phyloP scores from a whole-genome alignment of 2,329 filamentous ascomycete genomes.

The Cryphonectria carpinicola region DNA sequence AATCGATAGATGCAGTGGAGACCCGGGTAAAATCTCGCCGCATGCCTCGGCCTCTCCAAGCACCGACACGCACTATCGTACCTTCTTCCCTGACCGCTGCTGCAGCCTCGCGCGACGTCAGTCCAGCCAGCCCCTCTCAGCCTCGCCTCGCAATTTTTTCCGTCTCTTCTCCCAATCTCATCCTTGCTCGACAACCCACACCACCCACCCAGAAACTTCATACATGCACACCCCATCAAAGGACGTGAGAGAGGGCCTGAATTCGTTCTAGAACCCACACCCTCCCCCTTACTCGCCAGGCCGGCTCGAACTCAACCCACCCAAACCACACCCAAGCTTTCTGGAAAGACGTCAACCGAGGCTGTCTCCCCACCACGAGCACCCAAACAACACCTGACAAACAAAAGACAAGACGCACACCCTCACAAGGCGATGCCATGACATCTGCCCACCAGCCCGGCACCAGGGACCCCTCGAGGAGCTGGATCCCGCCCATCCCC shows the following conservation, averaged over 20 bases:
- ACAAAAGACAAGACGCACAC: not conserved
- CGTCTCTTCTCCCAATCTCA: no score
- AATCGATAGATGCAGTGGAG: not conserved
- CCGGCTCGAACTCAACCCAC: no score
- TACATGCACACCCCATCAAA: not conserved
- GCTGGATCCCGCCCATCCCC: constrained; percentile 63
- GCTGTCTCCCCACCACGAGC: not conserved
- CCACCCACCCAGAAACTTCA: not conserved
- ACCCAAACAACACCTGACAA: not conserved
- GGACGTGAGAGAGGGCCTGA: not conserved
- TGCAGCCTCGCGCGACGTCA: constrained; percentile 14
- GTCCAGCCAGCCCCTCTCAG: constrained; percentile 2
- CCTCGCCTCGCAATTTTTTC: not conserved
- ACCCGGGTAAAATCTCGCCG: constrained; percentile 16
- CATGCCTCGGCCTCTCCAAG: constrained; percentile 15
- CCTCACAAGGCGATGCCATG: constrained; percentile 22
- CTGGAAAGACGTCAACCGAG: not conserved
- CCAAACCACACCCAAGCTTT: not conserved
- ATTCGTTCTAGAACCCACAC: not conserved
- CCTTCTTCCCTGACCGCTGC: not conserved
- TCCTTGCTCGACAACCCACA: no score
- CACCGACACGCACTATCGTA: not conserved
- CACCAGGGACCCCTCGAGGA: constrained; percentile 32
- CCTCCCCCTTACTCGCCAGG: no score
- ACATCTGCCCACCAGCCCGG: constrained; percentile 12